A percentile compares a stretch with the other conserved stretches of the same genome.
These are phyloP conservation scores for Podospora australis DNA, from an alignment of 495 filamentous ascomycete species.

Conservation along the genomic window DNA sequence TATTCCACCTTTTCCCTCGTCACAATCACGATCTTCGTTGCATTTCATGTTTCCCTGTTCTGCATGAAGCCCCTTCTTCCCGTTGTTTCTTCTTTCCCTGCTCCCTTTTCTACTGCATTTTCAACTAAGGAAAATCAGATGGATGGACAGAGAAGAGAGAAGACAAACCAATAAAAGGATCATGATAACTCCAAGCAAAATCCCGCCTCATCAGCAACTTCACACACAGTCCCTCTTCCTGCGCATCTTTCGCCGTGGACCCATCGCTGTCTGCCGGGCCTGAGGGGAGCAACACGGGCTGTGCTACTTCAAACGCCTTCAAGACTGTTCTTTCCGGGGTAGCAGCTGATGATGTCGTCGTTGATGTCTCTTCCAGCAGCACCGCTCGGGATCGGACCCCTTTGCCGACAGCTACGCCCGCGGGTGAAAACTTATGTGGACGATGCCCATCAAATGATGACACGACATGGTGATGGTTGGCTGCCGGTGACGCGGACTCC, in stretches of 20 bases:
- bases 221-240: conserved; percentile 38
- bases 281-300: conserved; percentile 50
- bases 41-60: too few species aligned
- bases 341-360: conserved; percentile 15
- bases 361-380: background rate
- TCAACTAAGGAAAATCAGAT: background rate
- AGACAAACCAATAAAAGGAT: conserved; percentile 67
- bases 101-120: too few species aligned
- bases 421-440: too few species aligned
- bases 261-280: conserved; percentile 36
- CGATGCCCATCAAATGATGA: too few species aligned
- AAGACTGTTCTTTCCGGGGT: conserved; percentile 30
- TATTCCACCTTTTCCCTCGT: too few species aligned
- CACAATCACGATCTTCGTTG: too few species aligned
- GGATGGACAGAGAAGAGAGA: background rate
- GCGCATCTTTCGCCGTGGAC: conserved; percentile 13
- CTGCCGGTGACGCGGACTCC: too few species aligned
- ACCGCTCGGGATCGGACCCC: background rate
- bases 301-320: conserved; percentile 63
- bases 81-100: too few species aligned
- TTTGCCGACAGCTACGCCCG: too few species aligned
- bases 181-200: conserved; percentile 72
- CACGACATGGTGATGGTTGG: too few species aligned
- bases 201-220: conserved; percentile 61
- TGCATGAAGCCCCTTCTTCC: too few species aligned